Conservation (phyloP, 441 rosid genomes). For the Brassica hybrid region DNA sequence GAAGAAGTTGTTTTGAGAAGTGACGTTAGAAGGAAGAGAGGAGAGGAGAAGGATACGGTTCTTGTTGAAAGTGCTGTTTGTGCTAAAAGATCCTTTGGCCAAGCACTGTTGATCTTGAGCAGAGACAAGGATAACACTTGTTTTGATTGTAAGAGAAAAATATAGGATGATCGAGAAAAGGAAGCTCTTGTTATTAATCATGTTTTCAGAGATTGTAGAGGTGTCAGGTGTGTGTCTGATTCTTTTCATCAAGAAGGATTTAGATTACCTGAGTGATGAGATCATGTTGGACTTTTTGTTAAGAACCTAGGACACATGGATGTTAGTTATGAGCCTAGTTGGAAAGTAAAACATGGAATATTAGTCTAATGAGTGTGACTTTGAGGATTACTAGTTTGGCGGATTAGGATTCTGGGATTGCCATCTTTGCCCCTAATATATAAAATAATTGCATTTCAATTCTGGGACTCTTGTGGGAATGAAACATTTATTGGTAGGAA, state of each 20-base stretch:
- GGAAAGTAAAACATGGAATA: not conserved
- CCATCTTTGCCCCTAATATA: not conserved
- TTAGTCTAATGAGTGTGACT: not conserved
- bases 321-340: not conserved
- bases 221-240: not conserved
- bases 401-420: not conserved
- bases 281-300: constrained; percentile 7
- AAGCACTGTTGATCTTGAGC: constrained; percentile 18
- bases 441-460: not conserved
- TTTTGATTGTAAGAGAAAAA: constrained; percentile 1
- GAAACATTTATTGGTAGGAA: not conserved
- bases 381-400: not conserved
- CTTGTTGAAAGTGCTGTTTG: constrained; percentile 26
- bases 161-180: constrained; percentile 12
- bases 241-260: not conserved
- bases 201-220: not conserved
- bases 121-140: not conserved
- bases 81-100: constrained; percentile 10
- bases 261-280: constrained; percentile 1
- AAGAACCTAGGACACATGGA: constrained; percentile 4
- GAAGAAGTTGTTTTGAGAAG: constrained; percentile 32
- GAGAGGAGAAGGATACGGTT: constrained; percentile 40
- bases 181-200: not conserved
- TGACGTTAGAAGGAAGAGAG: constrained; percentile 30
- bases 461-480: not conserved